A percentile compares a stretch with the other conserved stretches of the same genome.
These are phyloP conservation scores for Imleria badia DNA, from an alignment of 768 basidiomycete species.

Conservation along the genomic window DNA sequence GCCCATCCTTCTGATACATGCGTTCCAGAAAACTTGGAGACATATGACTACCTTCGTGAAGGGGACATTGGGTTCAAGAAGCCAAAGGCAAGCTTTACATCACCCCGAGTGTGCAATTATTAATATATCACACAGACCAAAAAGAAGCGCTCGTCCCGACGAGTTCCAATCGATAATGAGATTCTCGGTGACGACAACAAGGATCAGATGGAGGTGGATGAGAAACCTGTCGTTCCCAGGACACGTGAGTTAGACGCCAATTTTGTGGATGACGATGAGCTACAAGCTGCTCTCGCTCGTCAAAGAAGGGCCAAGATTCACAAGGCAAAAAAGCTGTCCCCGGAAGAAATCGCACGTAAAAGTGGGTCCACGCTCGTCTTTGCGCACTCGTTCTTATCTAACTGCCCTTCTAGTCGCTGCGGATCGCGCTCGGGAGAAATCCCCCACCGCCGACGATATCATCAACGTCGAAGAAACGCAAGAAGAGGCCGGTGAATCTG, in stretches of 20 bases:
- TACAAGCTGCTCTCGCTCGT: constrained; percentile 89
- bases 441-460: constrained; percentile 35
- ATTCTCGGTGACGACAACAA: constrained; percentile 10
- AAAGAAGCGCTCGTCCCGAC: constrained; percentile 82
- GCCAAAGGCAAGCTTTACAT: constrained; percentile 58
- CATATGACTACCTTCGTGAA: constrained; percentile 86
- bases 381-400: background rate
- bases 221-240: constrained; percentile 64
- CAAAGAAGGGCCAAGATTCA: constrained; percentile 79
- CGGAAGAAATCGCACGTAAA: constrained; percentile 79
- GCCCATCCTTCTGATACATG: constrained; percentile 15
- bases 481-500: constrained; percentile 37
- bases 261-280: constrained; percentile 97
- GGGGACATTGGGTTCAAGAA: constrained; percentile 96
- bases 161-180: constrained; percentile 48
- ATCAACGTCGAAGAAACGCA: constrained; percentile 51
- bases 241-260: constrained; percentile 78
- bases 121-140: constrained; percentile 59
- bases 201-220: constrained; percentile 75
- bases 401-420: constrained; percentile 53
- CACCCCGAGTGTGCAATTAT: background rate
- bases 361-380: constrained; percentile 44
- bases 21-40: constrained; percentile 74
- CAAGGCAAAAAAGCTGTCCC: constrained; percentile 71
- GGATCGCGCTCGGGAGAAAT: constrained; percentile 56